A percentile compares a stretch with the other conserved stretches of the same genome.
phyloP scores from a whole-genome alignment of 768 basidiomycete species.

The Leccinellum rugosiceps region DNA sequence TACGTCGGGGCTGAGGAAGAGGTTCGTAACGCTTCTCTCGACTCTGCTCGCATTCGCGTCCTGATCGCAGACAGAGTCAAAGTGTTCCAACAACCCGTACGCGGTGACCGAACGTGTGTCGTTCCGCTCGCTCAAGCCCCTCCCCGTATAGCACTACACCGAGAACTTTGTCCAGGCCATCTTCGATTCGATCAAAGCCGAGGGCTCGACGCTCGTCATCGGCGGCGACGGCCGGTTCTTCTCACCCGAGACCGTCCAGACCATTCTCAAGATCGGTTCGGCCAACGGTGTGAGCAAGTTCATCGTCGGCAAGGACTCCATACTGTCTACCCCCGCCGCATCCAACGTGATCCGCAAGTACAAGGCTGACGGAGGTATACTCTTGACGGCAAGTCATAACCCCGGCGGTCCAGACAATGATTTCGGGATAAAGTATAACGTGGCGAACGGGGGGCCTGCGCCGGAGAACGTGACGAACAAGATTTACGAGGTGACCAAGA shows the following conservation, averaged over 20 bases:
- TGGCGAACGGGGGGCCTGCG: slow-evolving; percentile 95
- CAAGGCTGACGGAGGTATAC: slow-evolving; percentile 95
- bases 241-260: slow-evolving; percentile 81
- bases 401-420: slow-evolving; percentile 98
- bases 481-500: slow-evolving; percentile 90
- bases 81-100: slow-evolving; percentile 94
- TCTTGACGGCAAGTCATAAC: slow-evolving; percentile 96
- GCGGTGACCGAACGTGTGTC: slow-evolving; percentile 23
- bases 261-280: slow-evolving; percentile 89
- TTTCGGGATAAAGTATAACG: slow-evolving; percentile 99
- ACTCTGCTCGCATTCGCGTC: slow-evolving; percentile 21
- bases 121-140: slow-evolving; percentile 19
- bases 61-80: slow-evolving; percentile 65
- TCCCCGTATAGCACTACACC: slow-evolving; percentile 79
- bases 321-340: slow-evolving; percentile 95
- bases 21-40: slow-evolving; percentile 41
- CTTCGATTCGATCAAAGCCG: slow-evolving; percentile 80
- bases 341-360: slow-evolving; percentile 95
- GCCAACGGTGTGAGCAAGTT: slow-evolving; percentile 91
- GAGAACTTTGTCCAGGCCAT: slow-evolving; percentile 98
- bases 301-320: slow-evolving; percentile 87
- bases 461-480: slow-evolving; percentile 95
- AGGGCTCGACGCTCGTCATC: slow-evolving; percentile 84
- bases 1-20: slow-evolving; percentile 95
- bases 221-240: slow-evolving; percentile 98